Base-by-base conservation (phyloP, 768 basidiomycete genomes). In the Xerocomus potaroensis region DNA sequence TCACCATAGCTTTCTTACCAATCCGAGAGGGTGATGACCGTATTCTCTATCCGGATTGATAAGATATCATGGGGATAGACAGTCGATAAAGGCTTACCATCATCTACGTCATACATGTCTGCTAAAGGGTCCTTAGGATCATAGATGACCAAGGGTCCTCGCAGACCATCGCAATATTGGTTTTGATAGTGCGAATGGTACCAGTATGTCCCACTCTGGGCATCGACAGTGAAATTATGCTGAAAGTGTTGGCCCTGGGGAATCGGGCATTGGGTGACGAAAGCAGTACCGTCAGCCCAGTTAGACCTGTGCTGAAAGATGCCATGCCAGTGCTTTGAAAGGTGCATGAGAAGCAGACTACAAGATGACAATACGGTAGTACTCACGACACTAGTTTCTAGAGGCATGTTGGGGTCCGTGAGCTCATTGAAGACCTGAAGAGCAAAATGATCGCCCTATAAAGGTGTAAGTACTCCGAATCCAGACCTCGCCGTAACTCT, bases 21-120 rank as follows among this genome's bases (percentile, higher is more conserved):
- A 40, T 79, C 78, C 0, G 74, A 62, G 23, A 79, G 63, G 0
- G 77, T 76, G 48, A 79, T 74, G 3, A 79, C 58, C 1, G 76
- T 78, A 10, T 10, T 48, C 48, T 70, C 71, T 61, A 26, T 37
- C 41, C 3, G 6, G 5, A 21, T 15, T 19, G 27, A 42, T 54
- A 0, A 54, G 38, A 42, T 39, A 14, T 12, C 19, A 9, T 11
- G 8, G 12, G 2, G 5, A 29, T 2, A 16, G n/a, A 47, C 14
- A 8, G 6, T 21, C 36, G 24, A 40, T 11, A n/a, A 3, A 38
- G 24, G 36, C 49, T 34, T 35, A 71, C 74, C 73, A 59, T 77
- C 66, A 53, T 76, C 75, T 12, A 76, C 67, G 41, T 75, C 75
- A 22, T 77, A 76, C 16, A 76, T 42, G 32, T 57, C 14, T 4